Conservation (phyloP, 441 rosid species). For the Adansonia gregorii region DNA sequence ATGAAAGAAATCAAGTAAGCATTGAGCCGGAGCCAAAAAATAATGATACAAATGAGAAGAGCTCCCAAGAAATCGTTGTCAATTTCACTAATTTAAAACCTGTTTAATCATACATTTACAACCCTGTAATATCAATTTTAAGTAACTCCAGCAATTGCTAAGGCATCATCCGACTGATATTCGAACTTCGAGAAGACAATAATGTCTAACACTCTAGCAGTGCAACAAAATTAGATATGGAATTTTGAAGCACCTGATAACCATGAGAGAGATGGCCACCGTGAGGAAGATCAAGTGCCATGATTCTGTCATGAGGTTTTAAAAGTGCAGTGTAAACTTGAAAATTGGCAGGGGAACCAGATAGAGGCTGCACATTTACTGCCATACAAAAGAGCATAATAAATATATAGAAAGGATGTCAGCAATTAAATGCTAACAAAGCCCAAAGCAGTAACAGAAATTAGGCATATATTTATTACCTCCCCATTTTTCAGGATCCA, state of each 20-base stretch:
- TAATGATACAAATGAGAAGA: background rate
- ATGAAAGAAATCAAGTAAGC: conserved; percentile 13
- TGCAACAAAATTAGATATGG: conserved; percentile 29
- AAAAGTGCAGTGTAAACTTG: conserved; percentile 90
- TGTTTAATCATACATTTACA: background rate
- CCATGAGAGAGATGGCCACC: conserved; percentile 99
- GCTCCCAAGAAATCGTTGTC: too few species aligned
- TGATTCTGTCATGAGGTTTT: conserved; percentile 95
- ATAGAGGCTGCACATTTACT: conserved; percentile 93
- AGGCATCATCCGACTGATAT: background rate
- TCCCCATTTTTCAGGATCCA: conserved; percentile 96
- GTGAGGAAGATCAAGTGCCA: conserved; percentile 98
- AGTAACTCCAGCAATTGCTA: background rate
- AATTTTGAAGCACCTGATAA: conserved; percentile 66
- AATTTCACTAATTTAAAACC: background rate
- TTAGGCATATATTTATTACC: conserved; percentile 41
- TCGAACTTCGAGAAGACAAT: background rate
- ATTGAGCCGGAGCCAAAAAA: conserved; percentile 15
- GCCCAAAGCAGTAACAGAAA: background rate
- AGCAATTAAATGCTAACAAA: conserved; percentile 11
- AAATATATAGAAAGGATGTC: conserved; percentile 16
- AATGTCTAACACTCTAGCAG: conserved; percentile 14
- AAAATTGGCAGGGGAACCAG: conserved; percentile 96
- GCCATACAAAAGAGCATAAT: conserved; percentile 39
- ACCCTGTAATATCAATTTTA: too few species aligned